Evolutionary conservation across 2,329 filamentous ascomycete genomes (phyloP).

Genomic region (Dactylonectria estremocensis): DNA sequence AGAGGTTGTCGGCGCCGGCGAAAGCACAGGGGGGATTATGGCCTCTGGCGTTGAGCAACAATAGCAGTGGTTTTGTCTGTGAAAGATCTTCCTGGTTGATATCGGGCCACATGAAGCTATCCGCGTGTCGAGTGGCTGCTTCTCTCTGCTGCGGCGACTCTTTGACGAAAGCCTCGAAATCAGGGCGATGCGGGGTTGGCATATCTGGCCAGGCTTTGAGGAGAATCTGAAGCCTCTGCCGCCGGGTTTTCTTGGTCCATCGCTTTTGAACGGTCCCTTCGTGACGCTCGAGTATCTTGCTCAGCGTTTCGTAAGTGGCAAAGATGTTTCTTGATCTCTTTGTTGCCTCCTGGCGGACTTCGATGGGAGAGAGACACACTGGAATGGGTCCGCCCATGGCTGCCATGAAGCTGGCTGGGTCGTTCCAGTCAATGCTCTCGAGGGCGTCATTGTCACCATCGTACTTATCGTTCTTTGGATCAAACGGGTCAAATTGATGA

Average conservation of each 20-base stretch:
- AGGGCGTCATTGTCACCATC: not conserved
- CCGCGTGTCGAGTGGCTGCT: slow-evolving; percentile 43
- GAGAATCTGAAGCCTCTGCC: slow-evolving; percentile 63
- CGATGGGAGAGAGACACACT: slow-evolving; percentile 11
- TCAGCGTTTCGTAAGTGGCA: slow-evolving; percentile 53
- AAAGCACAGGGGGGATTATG: slow-evolving; percentile 64
- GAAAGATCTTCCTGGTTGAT: slow-evolving; percentile 72
- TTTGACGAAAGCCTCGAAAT: slow-evolving; percentile 59
- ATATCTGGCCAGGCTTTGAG: slow-evolving; percentile 66
- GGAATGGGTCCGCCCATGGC: slow-evolving; percentile 13
- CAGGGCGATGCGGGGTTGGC: slow-evolving; percentile 64
- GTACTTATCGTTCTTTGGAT: not conserved
- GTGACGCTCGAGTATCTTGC: slow-evolving; percentile 63
- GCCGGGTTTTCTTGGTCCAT: slow-evolving; percentile 68
- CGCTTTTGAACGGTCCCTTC: slow-evolving; percentile 66
- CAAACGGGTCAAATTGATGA: not conserved
- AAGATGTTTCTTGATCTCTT: slow-evolving; percentile 50
- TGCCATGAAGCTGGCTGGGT: slow-evolving; percentile 5
- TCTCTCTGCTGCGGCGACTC: slow-evolving; percentile 34
- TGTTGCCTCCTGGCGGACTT: slow-evolving; percentile 31
- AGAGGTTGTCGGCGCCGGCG: slow-evolving; percentile 59
- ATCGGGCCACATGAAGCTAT: slow-evolving; percentile 65
- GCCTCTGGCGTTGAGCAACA: slow-evolving; percentile 69
- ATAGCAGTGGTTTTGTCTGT: slow-evolving; percentile 58
- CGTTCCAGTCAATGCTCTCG: slow-evolving; percentile 9